These are phyloP conservation scores for Podospora bellae-mahoneyi DNA, from an alignment of 495 filamentous ascomycete genomes.

Conservation along the genomic window DNA sequence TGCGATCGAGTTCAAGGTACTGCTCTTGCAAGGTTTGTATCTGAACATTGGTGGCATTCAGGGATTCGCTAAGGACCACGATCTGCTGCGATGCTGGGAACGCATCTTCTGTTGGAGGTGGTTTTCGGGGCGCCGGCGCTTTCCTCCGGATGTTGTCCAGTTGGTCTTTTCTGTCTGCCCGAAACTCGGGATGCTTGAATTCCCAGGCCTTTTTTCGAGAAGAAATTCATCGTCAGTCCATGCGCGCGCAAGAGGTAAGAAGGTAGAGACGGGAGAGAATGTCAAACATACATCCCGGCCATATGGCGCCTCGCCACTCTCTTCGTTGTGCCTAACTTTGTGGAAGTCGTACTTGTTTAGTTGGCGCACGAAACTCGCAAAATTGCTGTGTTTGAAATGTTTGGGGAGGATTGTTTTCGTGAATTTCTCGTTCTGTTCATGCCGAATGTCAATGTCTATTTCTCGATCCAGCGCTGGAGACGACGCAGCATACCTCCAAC, in stretches of 20 bases:
- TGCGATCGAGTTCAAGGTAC: conserved; percentile 78
- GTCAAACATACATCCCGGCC: conserved; percentile 72
- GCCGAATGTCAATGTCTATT: conserved; percentile 1
- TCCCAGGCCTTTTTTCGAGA: conserved; percentile 72
- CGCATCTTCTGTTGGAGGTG: conserved; percentile 63
- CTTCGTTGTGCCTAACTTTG: conserved; percentile 97
- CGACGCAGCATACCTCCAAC: conserved; percentile 69
- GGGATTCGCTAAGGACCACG: conserved; percentile 79
- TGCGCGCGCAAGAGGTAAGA: background rate
- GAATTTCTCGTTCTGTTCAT: conserved; percentile 86
- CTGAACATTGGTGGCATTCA: conserved; percentile 87
- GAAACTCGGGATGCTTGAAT: conserved; percentile 97
- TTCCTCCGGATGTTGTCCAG: conserved; percentile 96
- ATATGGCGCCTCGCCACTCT: conserved; percentile 85
- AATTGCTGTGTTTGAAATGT: conserved; percentile 99
- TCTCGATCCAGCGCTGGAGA: conserved; percentile 10
- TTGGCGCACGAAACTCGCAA: conserved; percentile 97
- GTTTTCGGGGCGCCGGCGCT: conserved; percentile 86
- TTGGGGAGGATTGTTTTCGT: conserved; percentile 96
- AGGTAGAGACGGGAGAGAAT: background rate
- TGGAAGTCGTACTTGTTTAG: conserved; percentile 99
- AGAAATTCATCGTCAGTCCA: background rate
- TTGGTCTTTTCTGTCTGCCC: conserved; percentile 91
- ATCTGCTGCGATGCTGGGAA: conserved; percentile 77
- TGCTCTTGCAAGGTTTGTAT: conserved; percentile 80